Conservation (phyloP, 768 basidiomycete species). For the Xanthoconium stramineum region DNA sequence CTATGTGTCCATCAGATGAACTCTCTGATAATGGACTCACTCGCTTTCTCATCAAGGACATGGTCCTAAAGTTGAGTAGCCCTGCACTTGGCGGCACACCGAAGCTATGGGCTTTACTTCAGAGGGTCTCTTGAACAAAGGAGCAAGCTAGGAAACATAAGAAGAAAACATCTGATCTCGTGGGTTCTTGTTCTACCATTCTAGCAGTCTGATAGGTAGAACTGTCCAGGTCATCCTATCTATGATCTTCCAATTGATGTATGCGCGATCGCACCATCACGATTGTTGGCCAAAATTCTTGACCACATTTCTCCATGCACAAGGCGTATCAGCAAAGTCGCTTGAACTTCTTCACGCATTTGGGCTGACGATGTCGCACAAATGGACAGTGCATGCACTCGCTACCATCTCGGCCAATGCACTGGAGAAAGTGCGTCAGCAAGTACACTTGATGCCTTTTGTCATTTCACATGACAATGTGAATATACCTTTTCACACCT, state of each 20-base stretch:
- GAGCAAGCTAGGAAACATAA: not conserved
- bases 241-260: not conserved
- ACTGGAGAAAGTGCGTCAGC: not conserved
- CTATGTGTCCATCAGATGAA: no score
- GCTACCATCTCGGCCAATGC: not conserved
- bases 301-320: not conserved
- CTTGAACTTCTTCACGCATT: not conserved
- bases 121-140: not conserved
- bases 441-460: not conserved
- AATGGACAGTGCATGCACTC: not conserved
- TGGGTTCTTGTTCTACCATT: not conserved
- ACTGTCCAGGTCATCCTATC: not conserved
- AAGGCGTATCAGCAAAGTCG: not conserved
- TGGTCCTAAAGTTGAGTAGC: no score
- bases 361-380: not conserved
- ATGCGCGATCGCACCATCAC: not conserved
- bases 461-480: not conserved
- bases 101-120: not conserved
- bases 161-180: not conserved
- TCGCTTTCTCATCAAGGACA: no score
- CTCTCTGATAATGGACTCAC: no score
- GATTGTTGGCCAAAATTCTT: not conserved
- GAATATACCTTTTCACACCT: constrained; percentile 33
- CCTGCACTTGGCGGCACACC: not conserved
- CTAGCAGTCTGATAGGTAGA: not conserved